phyloP scores from a whole-genome alignment of 2,329 filamentous ascomycete species.

The Clonostachys rhizophaga region DNA sequence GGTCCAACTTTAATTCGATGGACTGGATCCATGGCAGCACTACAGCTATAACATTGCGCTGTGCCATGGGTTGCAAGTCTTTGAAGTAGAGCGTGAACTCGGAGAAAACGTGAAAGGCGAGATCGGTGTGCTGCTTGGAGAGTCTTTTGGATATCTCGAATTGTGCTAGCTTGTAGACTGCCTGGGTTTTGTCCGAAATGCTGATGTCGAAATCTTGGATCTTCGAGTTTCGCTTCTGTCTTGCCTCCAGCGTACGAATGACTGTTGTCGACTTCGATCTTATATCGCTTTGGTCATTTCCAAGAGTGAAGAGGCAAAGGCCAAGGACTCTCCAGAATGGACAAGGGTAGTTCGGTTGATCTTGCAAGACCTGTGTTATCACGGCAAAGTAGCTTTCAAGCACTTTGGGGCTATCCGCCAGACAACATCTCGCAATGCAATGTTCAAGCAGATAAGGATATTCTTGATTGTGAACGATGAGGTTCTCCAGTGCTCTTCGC shows the following conservation, averaged over 20 bases:
- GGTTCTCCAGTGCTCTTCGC: conserved; percentile 78
- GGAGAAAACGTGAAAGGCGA: conserved; percentile 92
- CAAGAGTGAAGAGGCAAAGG: conserved; percentile 85
- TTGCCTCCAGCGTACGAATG: conserved; percentile 75
- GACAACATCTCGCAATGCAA: conserved; percentile 87
- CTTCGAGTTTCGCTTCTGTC: conserved; percentile 75
- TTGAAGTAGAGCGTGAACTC: conserved; percentile 95
- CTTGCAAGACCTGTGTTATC: conserved; percentile 79
- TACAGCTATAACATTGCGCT: conserved; percentile 90
- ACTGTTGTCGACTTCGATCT: conserved; percentile 82
- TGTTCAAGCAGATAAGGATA: conserved; percentile 82
- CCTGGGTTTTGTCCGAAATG: conserved; percentile 96
- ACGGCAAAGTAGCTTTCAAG: conserved; percentile 95
- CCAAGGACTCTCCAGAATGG: conserved; percentile 90
- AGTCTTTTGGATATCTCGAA: conserved; percentile 93
- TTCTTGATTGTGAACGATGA: conserved; percentile 87
- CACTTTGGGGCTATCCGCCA: conserved; percentile 74
- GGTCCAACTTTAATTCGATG: conserved; percentile 87
- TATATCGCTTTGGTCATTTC: conserved; percentile 85
- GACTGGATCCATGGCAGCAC: conserved; percentile 95
- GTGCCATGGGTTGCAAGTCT: conserved; percentile 73
- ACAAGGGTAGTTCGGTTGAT: conserved; percentile 75
- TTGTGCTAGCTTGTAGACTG: conserved; percentile 95
- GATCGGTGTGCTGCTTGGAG: conserved; percentile 79
- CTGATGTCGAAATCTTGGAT: conserved; percentile 97